These are phyloP conservation scores for Neurospora terricola DNA, from an alignment of 495 filamentous ascomycete genomes.

Conservation along the genomic window DNA sequence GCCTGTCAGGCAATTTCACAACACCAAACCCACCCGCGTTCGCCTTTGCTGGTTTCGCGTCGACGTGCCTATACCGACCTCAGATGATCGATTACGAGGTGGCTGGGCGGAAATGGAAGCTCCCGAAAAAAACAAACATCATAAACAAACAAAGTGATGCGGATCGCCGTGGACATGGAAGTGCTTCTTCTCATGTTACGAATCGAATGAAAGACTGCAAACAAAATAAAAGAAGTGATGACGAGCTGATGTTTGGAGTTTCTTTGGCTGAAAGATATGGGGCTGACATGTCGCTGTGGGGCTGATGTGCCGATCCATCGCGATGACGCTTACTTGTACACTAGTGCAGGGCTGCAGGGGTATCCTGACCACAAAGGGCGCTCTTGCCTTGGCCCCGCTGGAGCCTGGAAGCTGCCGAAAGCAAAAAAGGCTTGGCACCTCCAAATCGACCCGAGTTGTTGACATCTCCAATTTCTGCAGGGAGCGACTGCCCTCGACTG, in stretches of 20 bases:
- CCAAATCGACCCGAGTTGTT: background rate
- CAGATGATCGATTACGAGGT: background rate
- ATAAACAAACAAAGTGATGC: background rate
- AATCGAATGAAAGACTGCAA: background rate
- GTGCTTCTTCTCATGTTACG: background rate
- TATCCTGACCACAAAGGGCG: background rate
- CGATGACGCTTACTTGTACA: background rate
- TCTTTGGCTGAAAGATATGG: background rate
- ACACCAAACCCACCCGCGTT: background rate
- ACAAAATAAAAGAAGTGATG: background rate
- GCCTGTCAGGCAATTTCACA: background rate
- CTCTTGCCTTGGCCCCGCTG: background rate
- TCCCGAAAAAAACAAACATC: background rate
- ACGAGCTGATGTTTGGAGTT: background rate
- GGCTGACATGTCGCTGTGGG: background rate
- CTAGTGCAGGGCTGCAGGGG: background rate
- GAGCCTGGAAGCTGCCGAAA: background rate
- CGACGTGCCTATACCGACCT: background rate
- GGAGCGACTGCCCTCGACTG: background rate
- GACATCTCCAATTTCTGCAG: background rate
- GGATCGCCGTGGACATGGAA: background rate
- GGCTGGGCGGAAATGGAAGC: background rate
- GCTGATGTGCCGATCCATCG: background rate
- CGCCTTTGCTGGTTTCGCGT: background rate
- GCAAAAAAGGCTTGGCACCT: background rate